Conservation (phyloP, 352 stramenopile genomes). For the Phytopythium aichiense region DNA sequence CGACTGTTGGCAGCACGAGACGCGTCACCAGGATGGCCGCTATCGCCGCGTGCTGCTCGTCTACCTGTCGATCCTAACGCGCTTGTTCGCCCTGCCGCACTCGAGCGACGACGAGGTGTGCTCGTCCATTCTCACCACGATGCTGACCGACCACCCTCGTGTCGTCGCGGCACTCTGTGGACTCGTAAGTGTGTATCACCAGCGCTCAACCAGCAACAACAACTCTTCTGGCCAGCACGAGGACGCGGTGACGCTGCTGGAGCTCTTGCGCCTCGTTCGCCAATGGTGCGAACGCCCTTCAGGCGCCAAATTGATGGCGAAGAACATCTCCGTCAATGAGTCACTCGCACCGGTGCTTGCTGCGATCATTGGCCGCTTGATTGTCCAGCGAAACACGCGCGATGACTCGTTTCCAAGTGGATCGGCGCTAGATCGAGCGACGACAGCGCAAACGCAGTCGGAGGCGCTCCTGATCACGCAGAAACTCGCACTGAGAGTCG, state of each 20-base stretch:
- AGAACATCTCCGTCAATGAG: not conserved
- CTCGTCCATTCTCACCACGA: conserved; percentile 5
- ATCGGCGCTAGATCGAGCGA: not conserved
- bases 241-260: conserved; percentile 12
- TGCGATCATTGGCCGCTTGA: conserved; percentile 4
- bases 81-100: conserved; percentile 16
- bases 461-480: conserved; percentile 5
- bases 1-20: conserved; percentile 11
- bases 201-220: not conserved
- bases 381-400: conserved; percentile 5
- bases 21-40: conserved; percentile 4
- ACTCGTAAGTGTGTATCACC: not conserved
- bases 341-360: conserved; percentile 10
- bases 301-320: not conserved
- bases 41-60: conserved; percentile 6
- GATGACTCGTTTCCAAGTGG: not conserved
- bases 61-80: conserved; percentile 10
- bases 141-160: conserved; percentile 8
- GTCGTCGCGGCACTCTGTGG: not conserved
- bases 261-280: conserved; percentile 15
- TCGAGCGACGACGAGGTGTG: conserved; percentile 11
- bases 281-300: conserved; percentile 17
- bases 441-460: conserved; percentile 6
- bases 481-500: not conserved
- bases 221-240: not conserved